Conservation (phyloP, 106 monocot species). For the Iris macrosiphon region DNA sequence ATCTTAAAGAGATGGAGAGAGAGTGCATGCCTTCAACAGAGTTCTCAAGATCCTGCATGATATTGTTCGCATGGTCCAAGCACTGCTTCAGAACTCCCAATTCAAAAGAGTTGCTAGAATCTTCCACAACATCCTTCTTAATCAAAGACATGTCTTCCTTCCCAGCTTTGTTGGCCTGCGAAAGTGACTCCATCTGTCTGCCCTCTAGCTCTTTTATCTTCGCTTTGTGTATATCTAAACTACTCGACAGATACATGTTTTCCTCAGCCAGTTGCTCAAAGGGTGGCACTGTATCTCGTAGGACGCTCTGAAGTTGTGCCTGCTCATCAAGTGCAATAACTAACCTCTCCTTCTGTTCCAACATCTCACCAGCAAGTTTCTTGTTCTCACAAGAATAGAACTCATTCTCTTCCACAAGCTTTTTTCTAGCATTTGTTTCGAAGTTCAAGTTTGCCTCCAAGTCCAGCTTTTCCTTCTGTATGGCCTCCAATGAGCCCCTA, state of each 20-base stretch:
- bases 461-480: conserved; percentile 44
- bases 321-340: conserved; percentile 30
- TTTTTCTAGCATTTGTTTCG: conserved; percentile 19
- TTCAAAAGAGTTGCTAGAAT: conserved; percentile 7
- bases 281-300: conserved; percentile 28
- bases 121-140: conserved; percentile 11
- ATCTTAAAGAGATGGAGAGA: conserved; percentile 18
- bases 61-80: conserved; percentile 24
- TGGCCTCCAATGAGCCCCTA: conserved; percentile 27
- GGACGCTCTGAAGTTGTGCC: conserved; percentile 32
- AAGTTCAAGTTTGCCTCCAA: conserved; percentile 15
- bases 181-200: not conserved
- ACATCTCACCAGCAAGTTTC: conserved; percentile 35
- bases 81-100: conserved; percentile 22
- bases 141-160: conserved; percentile 7
- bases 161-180: conserved; percentile 20
- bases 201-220: conserved; percentile 30
- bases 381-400: conserved; percentile 44
- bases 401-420: conserved; percentile 37
- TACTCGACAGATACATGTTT: conserved; percentile 38
- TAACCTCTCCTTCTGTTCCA: conserved; percentile 42
- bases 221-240: conserved; percentile 26
- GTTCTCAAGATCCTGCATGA: conserved; percentile 39
- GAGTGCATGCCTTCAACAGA: conserved; percentile 30
- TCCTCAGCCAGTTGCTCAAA: conserved; percentile 45